phyloP scores from a whole-genome alignment of 768 basidiomycete species.

The Gloeopeniophorella convolvens region DNA sequence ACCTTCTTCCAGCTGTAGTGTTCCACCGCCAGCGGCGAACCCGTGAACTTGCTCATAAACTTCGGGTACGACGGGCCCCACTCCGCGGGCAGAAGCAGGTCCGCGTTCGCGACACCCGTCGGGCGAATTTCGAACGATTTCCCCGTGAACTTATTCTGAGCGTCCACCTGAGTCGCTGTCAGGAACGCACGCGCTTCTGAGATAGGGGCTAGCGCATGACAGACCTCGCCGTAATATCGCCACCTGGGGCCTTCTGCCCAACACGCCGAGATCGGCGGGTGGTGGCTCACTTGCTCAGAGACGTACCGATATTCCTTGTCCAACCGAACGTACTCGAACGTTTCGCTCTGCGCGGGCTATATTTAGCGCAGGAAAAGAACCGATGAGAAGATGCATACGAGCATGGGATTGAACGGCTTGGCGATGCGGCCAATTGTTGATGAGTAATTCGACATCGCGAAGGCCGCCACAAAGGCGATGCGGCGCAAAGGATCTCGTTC shows the following conservation, averaged over 20 bases:
- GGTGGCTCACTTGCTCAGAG: slow-evolving; percentile 96
- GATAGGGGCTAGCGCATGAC: slow-evolving; percentile 2
- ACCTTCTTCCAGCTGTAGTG: slow-evolving; percentile 97
- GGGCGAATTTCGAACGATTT: slow-evolving; percentile 95
- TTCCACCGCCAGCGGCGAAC: slow-evolving; percentile 50
- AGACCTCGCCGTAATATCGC: slow-evolving; percentile 85
- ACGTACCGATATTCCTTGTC: slow-evolving; percentile 89
- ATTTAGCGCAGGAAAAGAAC: neutral
- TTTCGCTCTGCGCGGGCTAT: slow-evolving; percentile 61
- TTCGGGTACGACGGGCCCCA: slow-evolving; percentile 59
- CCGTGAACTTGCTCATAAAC: slow-evolving; percentile 28
- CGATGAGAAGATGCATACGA: slow-evolving; percentile 42
- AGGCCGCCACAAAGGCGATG: slow-evolving; percentile 90
- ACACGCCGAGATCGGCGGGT: slow-evolving; percentile 94
- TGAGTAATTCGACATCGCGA: slow-evolving; percentile 97
- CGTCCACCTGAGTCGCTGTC: slow-evolving; percentile 62
- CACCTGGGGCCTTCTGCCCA: slow-evolving; percentile 87
- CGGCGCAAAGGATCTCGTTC: slow-evolving; percentile 74
- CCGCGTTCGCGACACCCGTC: slow-evolving; percentile 88
- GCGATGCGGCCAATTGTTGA: slow-evolving; percentile 95
- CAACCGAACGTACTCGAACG: slow-evolving; percentile 86
- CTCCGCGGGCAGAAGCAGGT: slow-evolving; percentile 67
- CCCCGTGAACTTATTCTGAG: slow-evolving; percentile 95
- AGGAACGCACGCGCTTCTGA: neutral
- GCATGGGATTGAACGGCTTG: slow-evolving; percentile 95